Base-by-base conservation (phyloP, 1,284 basidiomycete species). In the Papiliotrema flavescens region DNA sequence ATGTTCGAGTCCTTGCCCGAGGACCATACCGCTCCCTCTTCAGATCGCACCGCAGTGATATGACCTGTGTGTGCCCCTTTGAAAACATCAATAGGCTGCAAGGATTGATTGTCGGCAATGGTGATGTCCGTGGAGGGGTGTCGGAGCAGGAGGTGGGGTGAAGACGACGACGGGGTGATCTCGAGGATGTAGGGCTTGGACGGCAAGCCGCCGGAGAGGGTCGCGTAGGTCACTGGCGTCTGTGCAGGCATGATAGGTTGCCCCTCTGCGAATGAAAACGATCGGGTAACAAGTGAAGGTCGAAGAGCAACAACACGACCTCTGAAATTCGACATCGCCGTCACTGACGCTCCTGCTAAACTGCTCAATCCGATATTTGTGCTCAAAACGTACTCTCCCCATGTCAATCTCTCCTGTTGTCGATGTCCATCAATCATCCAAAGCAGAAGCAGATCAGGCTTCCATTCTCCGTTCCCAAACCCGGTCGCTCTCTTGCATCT, bases 341-440 rank as follows among this genome's bases (percentile, higher is more conserved):
- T 32, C 28, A 11, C 28, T 11, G 11, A 9, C n/a, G 5, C 43
- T 24, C 43, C 43, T 4, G 20, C 43, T 19, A 24, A 23, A 45
- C 26, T 44, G 42, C 17, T 44, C 28, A 32, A 32, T 5, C 11
- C 28, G 28, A 22, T 15, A 26, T 26, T 44, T 20, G n/a, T 44
- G 24, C 19, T 20, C 24, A 26, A n/a, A n/a, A 41, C 17, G 39
- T 41, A 4, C 15, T 26, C 22, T 26, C 4, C 17, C n/a, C n/a
- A 44, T 22, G 4, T 17, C 42, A 3, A 44, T 23, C 20, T 26
- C 42, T 44, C 19, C 24, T 49, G 47, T 57, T 8, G 42, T 28
- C 15, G n/a, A 69, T 71, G 68, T 68, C 69, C 5, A 73, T 76
- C 49, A 70, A 70, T 24, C 71, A 73, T 37, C 75, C 75, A 5